Evolutionary conservation across 1,139 yeast species (phyloP).

Genomic region (Pichia sp.): DNA sequence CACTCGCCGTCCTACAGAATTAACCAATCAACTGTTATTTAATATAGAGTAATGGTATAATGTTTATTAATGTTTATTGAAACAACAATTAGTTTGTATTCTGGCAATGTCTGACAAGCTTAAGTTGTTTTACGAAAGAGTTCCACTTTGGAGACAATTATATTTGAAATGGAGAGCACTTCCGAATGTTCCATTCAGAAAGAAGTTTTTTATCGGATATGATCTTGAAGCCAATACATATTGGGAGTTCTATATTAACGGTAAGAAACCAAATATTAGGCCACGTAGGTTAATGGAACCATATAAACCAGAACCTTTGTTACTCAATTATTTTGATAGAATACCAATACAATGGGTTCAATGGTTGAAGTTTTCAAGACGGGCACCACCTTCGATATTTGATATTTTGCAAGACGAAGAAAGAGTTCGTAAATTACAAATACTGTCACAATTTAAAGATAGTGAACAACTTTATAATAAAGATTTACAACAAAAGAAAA

Average conservation of each 20-base stretch:
- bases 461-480: constrained; percentile 39
- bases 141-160: constrained; percentile 34
- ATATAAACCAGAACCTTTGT: constrained; percentile 34
- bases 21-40: too few relatives aligned
- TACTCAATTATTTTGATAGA: constrained; percentile 44
- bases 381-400: constrained; percentile 50
- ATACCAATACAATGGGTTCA: constrained; percentile 74
- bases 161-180: constrained; percentile 56
- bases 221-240: constrained; percentile 77
- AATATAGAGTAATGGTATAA: too few relatives aligned
- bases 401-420: constrained; percentile 55
- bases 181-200: constrained; percentile 54
- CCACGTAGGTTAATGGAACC: constrained; percentile 49
- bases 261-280: constrained; percentile 31
- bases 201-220: constrained; percentile 53
- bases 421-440: constrained; percentile 49
- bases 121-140: constrained; percentile 14
- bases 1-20: too few relatives aligned
- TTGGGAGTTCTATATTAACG: constrained; percentile 65
- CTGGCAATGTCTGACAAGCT: constrained; percentile 26
- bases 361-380: constrained; percentile 67
- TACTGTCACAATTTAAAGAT: constrained; percentile 51
- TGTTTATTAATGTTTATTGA: not conserved
- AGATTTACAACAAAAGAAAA: constrained; percentile 12
- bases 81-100: not conserved